Base-by-base conservation (phyloP, 2,329 filamentous ascomycete species). In the Elsinoe perseae region DNA sequence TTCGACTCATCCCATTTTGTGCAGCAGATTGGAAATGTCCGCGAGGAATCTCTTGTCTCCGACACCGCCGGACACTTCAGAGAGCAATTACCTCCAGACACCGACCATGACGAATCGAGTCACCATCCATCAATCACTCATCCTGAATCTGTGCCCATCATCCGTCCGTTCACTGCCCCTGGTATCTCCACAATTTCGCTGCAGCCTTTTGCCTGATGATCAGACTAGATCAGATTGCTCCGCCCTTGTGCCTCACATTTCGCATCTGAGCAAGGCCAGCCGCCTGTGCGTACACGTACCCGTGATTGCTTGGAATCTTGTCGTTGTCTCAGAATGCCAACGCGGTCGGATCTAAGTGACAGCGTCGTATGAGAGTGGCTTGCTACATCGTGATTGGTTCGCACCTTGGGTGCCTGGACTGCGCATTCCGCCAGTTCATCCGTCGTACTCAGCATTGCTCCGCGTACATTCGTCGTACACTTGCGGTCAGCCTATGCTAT, bases 261-360 rank as follows among this genome's bases (percentile, higher is more conserved):
- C 28, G 28, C 48, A 34, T 50, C 48, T 34, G 30, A n/a, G 30
- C 14, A 20, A 18, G 48, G 16, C 28, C 48, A 20, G 48, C 48
- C 18, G 48, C 28, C 27, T 32, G 32, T 52, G 48, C 48, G 48
- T 38, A 28, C 28, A n/a, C 48, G 48, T 38, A 36, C 28, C n/a
- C 28, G 32, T 38, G 48, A 52, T 38, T 52, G 48, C 48, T 52
- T 52, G 48, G 48, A 50, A 14, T n/a, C 48, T 52, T 52, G 48
- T 34, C n/a, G 30, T 30, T 52, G 48, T 52, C 48, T 52, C 48
- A n/a, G 48, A 52, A 38, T 16, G 48, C 32, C 14, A 25, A 7
- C 9, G 16, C 30, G 16, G 18, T 9, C n/a, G 9, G 20, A 6
- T n/a, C 20, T 25, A 10, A 25, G 10, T 32, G 18, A 21, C 25